Evolutionary conservation across 192 early-diverging fungal genomes (phyloP).

Genomic region (Backusella morwellensis): DNA sequence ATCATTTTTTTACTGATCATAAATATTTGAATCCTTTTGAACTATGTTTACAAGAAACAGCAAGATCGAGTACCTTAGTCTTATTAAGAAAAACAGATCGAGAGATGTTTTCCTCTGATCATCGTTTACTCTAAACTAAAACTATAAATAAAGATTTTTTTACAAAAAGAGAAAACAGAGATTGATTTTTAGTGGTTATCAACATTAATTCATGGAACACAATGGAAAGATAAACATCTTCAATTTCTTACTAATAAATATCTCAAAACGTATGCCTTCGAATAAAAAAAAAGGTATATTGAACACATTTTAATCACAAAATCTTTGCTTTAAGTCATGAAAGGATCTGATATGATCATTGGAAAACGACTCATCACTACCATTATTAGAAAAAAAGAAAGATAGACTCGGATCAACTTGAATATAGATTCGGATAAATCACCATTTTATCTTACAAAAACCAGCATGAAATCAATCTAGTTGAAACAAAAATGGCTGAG

Average conservation of each 20-base stretch:
- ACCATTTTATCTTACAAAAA: neutral
- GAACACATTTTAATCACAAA: neutral
- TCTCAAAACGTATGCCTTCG: neutral
- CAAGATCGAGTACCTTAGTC: neutral
- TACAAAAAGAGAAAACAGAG: slow-evolving; percentile 1
- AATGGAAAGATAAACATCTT: neutral
- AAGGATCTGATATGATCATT: neutral
- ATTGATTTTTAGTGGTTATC: neutral
- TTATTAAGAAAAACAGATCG: neutral
- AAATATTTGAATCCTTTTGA: neutral
- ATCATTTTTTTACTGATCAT: neutral
- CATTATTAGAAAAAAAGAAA: neutral
- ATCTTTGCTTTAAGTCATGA: neutral
- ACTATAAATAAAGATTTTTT: slow-evolving; percentile 4
- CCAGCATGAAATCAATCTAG: neutral
- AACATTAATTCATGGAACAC: neutral
- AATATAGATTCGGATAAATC: neutral
- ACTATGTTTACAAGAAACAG: neutral
- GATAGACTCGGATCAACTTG: no score
- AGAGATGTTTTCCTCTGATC: neutral
- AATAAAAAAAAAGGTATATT: neutral
- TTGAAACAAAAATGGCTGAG: no score
- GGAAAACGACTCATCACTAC: neutral
- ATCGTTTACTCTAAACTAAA: neutral
- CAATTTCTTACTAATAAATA: neutral